A percentile compares a stretch with the other conserved stretches of the same genome.
Evolutionary conservation across 2,329 filamentous ascomycete species (phyloP).

Genomic region (Talaromyces sp.): DNA sequence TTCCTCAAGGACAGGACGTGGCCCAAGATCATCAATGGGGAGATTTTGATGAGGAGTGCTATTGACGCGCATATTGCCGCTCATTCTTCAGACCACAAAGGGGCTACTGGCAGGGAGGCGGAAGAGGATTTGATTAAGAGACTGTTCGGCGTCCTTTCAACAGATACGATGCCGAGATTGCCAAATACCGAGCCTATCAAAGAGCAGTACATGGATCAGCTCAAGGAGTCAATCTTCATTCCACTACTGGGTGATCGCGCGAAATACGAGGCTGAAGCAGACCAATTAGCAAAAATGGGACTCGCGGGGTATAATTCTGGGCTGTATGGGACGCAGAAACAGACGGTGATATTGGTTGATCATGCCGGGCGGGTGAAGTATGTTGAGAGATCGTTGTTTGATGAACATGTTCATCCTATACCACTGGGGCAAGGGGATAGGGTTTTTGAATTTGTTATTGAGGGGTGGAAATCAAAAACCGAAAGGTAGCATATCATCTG

Average conservation of each 20-base stretch:
- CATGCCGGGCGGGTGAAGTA: conserved; percentile 57
- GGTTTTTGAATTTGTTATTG: conserved; percentile 36
- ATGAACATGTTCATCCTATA: conserved; percentile 50
- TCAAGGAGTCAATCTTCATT: conserved; percentile 61
- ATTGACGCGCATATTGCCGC: conserved; percentile 46
- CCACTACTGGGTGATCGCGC: conserved; percentile 48
- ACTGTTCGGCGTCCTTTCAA: conserved; percentile 52
- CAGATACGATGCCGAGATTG: conserved; percentile 54
- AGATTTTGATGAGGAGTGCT: conserved; percentile 50
- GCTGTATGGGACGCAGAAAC: conserved; percentile 63
- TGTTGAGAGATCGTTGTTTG: conserved; percentile 60
- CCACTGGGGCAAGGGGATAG: conserved; percentile 47
- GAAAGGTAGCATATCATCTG: neutral
- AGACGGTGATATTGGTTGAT: conserved; percentile 59
- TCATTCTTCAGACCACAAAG: neutral
- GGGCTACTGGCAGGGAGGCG: conserved; percentile 15
- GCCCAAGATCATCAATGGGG: conserved; percentile 60
- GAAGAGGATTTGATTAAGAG: conserved; percentile 52
- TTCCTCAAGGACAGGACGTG: conserved; percentile 58
- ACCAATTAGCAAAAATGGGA: conserved; percentile 12
- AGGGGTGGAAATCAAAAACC: conserved; percentile 15
- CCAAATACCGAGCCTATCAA: conserved; percentile 47
- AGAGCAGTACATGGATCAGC: conserved; percentile 55
- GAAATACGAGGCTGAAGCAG: conserved; percentile 13
- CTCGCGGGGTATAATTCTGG: conserved; percentile 43